A percentile compares a stretch with the other conserved stretches of the same genome.
Conservation (phyloP, 148 eudicot genomes). For the Heliamphora exappendiculata region DNA sequence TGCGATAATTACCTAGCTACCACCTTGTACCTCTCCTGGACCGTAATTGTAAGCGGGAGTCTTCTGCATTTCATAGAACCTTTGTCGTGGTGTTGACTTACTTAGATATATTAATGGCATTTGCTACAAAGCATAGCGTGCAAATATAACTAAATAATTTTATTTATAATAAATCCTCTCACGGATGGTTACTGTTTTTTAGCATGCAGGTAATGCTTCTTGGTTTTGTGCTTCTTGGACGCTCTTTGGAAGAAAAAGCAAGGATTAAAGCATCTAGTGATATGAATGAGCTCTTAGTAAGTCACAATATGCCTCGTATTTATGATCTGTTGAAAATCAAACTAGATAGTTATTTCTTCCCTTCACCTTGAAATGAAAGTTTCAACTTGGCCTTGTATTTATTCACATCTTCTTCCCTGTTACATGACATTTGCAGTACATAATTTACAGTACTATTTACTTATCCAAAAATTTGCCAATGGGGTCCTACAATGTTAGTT, state of each 20-base stretch:
- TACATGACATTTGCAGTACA: background rate
- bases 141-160: background rate
- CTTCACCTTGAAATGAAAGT: background rate
- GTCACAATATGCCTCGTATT: conserved; percentile 13
- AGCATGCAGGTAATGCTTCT: conserved; percentile 99
- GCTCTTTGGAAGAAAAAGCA: conserved; percentile 83
- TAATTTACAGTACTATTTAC: background rate
- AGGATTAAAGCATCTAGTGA: conserved; percentile 88
- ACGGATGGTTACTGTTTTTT: conserved; percentile 32
- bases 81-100: background rate
- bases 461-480: background rate
- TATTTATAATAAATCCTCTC: conserved; percentile 8
- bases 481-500: background rate
- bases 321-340: background rate
- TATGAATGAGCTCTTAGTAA: conserved; percentile 85
- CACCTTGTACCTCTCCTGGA: background rate
- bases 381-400: background rate
- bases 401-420: background rate
- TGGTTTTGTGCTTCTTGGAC: conserved; percentile 89
- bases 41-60: background rate
- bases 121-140: background rate
- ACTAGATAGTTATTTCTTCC: background rate
- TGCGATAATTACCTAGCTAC: background rate
- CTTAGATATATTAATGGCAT: background rate
- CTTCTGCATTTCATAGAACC: background rate